Evolutionary conservation across 2,329 filamentous ascomycete species (phyloP).

Genomic region (Metarhizium sp.): DNA sequence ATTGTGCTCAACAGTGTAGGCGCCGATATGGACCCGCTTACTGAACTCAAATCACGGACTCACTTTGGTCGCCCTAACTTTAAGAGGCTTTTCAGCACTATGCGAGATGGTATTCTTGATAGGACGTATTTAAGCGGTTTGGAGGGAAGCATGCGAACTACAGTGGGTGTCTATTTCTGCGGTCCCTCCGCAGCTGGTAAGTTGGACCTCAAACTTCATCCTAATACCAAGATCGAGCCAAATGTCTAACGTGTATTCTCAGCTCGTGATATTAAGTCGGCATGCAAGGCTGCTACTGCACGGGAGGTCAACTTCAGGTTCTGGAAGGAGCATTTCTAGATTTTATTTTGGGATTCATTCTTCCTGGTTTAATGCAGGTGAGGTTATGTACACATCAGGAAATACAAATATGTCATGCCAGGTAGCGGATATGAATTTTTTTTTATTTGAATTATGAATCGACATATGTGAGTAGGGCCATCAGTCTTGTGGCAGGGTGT

Average conservation of each 20-base stretch:
- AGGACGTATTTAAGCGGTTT: conserved; percentile 77
- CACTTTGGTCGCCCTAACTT: conserved; percentile 96
- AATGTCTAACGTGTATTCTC: conserved; percentile 30
- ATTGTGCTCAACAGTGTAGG: conserved; percentile 96
- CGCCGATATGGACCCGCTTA: conserved; percentile 78
- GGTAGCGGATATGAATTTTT: background rate
- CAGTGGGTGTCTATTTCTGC: conserved; percentile 96
- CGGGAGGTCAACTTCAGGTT: conserved; percentile 88
- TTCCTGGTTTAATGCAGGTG: background rate
- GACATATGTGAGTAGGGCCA: too few relatives aligned
- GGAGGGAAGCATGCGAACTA: conserved; percentile 66
- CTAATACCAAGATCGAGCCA: too few relatives aligned
- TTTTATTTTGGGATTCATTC: background rate
- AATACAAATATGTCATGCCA: background rate
- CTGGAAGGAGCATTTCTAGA: conserved; percentile 91
- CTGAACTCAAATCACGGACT: conserved; percentile 79
- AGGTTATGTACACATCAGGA: background rate
- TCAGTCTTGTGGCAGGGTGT: too few relatives aligned
- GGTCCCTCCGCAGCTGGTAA: conserved; percentile 65
- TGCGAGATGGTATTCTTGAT: conserved; percentile 82
- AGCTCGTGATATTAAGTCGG: conserved; percentile 77
- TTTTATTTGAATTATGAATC: too few relatives aligned
- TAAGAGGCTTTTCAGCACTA: conserved; percentile 63
- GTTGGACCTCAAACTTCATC: conserved; percentile 14
- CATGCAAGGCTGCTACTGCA: conserved; percentile 62